Base-by-base conservation (phyloP, 2,329 filamentous ascomycete genomes). In the Chalaropsis thielavioides region DNA sequence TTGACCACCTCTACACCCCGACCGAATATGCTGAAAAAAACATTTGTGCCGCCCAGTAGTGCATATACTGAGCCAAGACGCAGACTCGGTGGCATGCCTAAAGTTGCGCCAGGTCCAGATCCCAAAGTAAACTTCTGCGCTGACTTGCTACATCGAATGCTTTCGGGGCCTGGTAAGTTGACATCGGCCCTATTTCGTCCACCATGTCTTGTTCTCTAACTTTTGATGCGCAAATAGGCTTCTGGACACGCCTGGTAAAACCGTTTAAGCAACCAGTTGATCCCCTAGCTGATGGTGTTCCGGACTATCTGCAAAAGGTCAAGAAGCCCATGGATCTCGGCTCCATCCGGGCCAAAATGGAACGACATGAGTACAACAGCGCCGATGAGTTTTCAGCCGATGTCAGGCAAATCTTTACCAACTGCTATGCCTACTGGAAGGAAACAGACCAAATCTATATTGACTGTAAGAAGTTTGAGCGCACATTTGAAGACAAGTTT, bases 201-300 rank as follows among this genome's bases (percentile, higher is more conserved):
- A 15, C n/a, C 17, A 51, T 4, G 4, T 13, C 43, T 15, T 10
- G 8, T 3, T 58, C 8, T 56, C 54, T 58, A 58, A 58, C 54
- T 38, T 2, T 19, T 38, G 8, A 38, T 35, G 10, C 6, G n/a
- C 27, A 58, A 38, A 3, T 19, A 84, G 83, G 83, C 6, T 86
- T 83, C 71, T 86, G 83, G 83, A 86, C 83, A 0, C 80, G 83
- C n/a, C 76, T 85, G 0, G 83, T 86, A 2, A 82, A 82, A 0
- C 81, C 82, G 0, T 86, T 86, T 72, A 79, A 79, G 56, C 79
- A 85, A 27, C 79, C 83, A 0, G 83, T 86, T 6, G 78, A 83
- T 66, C 83, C 83, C 0, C 70, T 74, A 2, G 75, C 77, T 44
- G 82, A 86, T 68, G 80, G 79, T 19, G 81, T 85, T 1, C 83